Conservation (phyloP, 192 early-diverging fungal species). For the Neocallimastix lanati region DNA sequence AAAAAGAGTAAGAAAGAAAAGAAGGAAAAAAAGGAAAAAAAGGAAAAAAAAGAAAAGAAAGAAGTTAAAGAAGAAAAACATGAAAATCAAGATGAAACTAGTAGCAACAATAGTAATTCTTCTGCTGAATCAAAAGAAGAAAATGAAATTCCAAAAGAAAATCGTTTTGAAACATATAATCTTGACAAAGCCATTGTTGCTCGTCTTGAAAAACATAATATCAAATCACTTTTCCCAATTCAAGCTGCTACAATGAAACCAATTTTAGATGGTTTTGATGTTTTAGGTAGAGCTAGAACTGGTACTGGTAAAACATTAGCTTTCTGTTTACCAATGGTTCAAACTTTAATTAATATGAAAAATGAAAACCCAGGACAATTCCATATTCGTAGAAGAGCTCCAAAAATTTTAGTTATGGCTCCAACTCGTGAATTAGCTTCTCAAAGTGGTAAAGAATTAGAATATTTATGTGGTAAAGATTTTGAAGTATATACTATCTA, state of each 20-base stretch:
- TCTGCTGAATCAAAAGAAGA: conserved; percentile 6
- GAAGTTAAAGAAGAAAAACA: conserved; percentile 5
- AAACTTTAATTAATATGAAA: conserved; percentile 33
- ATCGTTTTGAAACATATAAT: conserved; percentile 35
- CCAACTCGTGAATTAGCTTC: conserved; percentile 9
- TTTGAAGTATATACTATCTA: conserved; percentile 57
- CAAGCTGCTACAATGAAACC: conserved; percentile 68
- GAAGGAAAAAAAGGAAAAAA: not conserved
- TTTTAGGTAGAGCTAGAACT: conserved; percentile 46
- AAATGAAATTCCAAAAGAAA: conserved; percentile 31
- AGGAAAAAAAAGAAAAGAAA: conserved; percentile 12
- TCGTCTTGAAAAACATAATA: conserved; percentile 50
- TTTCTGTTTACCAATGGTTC: conserved; percentile 61
- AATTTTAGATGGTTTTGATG: conserved; percentile 55
- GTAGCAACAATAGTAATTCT: not conserved
- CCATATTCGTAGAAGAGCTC: conserved; percentile 8
- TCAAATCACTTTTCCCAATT: conserved; percentile 78
- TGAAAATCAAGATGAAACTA: conserved; percentile 8
- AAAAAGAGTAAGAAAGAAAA: conserved; percentile 2
- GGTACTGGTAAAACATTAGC: conserved; percentile 70
- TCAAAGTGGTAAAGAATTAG: conserved; percentile 27
- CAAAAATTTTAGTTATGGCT: conserved; percentile 8
- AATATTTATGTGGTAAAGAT: conserved; percentile 33
- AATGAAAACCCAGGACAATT: not conserved
- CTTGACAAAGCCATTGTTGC: conserved; percentile 46